Percentiles rank a stretch among this genome's conserved stretches.
phyloP scores from a whole-genome alignment of 805 yeast genomes.

The Ascoidea rubescens region DNA sequence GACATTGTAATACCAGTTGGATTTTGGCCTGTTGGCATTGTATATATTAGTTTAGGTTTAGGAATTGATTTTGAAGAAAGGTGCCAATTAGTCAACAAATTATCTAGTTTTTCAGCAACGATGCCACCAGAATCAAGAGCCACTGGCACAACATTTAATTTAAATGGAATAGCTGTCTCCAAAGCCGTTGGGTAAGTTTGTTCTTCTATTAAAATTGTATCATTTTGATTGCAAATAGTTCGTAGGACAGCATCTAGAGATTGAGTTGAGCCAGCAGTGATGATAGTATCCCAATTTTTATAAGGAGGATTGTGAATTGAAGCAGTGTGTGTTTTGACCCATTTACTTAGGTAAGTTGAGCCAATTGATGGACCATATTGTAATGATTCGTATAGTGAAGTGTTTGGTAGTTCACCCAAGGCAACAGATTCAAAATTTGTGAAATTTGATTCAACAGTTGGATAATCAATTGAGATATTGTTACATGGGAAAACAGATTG shows the following conservation, averaged over 20 bases:
- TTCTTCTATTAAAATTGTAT: constrained; percentile 52
- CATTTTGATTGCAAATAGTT: constrained; percentile 41
- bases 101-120: constrained; percentile 39
- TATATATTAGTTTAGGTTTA: constrained; percentile 40
- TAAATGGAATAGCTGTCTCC: constrained; percentile 51
- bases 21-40: constrained; percentile 62
- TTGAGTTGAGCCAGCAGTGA: constrained; percentile 56
- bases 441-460: constrained; percentile 2
- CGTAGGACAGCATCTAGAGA: constrained; percentile 53
- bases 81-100: constrained; percentile 39
- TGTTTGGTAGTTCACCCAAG: constrained; percentile 22
- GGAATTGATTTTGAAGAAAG: constrained; percentile 21
- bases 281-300: constrained; percentile 42
- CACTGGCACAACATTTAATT: constrained; percentile 42
- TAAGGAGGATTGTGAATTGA: constrained; percentile 32
- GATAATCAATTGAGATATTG: constrained; percentile 33
- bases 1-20: constrained; percentile 59
- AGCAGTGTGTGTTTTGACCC: constrained; percentile 42
- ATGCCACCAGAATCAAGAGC: constrained; percentile 54
- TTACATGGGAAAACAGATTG: constrained; percentile 69
- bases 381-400: constrained; percentile 54
- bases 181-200: constrained; percentile 53
- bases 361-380: constrained; percentile 73
- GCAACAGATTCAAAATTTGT: constrained; percentile 1
- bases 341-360: constrained; percentile 38